Conservation (phyloP, 1,284 basidiomycete species). For the Ceratobasidium sp. region DNA sequence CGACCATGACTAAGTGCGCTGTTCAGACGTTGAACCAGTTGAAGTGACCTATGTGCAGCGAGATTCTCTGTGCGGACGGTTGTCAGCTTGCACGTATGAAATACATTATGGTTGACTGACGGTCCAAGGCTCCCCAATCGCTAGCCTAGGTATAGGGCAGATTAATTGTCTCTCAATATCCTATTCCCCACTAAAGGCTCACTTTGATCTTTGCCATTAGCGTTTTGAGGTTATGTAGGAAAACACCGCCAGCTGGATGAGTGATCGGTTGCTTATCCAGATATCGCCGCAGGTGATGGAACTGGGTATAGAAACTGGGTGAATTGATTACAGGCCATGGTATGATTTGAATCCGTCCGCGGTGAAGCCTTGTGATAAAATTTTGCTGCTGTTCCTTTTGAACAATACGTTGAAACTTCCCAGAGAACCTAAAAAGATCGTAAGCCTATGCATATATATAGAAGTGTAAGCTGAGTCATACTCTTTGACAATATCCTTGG, state of each 20-base stretch:
- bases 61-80: conserved; percentile 36
- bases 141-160: conserved; percentile 1
- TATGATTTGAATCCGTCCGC: conserved; percentile 19
- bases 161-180: too few species aligned
- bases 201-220: conserved; percentile 73
- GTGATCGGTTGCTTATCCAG: conserved; percentile 58
- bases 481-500: conserved; percentile 60
- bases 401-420: conserved; percentile 65
- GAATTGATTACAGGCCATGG: conserved; percentile 36
- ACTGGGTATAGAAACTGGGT: conserved; percentile 54
- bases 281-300: conserved; percentile 56
- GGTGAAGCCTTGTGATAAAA: conserved; percentile 64
- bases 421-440: conserved; percentile 54
- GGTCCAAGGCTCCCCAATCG: conserved; percentile 41
- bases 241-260: conserved; percentile 60
- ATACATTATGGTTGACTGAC: too few species aligned
- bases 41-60: conserved; percentile 34
- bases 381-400: conserved; percentile 65
- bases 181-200: too few species aligned
- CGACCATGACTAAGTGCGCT: conserved; percentile 4
- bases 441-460: too few species aligned
- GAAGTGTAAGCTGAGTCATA: not conserved
- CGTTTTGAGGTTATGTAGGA: conserved; percentile 65
- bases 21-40: not conserved
- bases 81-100: too few species aligned